phyloP scores from a whole-genome alignment of 202 grass and related monocot genomes.

The Carex arenaria region DNA sequence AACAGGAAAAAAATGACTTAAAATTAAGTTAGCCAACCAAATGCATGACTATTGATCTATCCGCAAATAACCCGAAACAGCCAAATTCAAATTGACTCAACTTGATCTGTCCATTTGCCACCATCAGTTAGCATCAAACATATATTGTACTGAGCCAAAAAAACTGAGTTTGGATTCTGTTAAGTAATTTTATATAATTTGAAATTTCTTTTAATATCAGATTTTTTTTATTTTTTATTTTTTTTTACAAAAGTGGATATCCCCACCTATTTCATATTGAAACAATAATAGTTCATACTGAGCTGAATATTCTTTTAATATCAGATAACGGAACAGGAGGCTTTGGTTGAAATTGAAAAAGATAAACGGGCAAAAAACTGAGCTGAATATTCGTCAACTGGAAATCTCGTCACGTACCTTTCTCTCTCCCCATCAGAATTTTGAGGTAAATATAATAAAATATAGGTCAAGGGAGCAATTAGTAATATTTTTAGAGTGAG shows the following conservation, averaged over 20 bases:
- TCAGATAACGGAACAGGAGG: neutral
- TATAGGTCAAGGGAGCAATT: too few species aligned
- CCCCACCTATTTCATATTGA: too few species aligned
- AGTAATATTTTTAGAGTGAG: neutral
- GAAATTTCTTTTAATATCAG: neutral
- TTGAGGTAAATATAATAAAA: constrained; percentile 15
- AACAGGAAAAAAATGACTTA: neutral
- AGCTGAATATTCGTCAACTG: constrained; percentile 46
- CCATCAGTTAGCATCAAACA: neutral
- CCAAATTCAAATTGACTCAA: neutral
- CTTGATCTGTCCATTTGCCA: neutral
- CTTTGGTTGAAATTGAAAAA: neutral
- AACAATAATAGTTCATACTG: too few species aligned
- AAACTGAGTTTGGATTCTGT: neutral
- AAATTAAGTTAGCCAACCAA: neutral
- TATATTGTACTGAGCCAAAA: neutral
- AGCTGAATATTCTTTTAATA: constrained; percentile 5
- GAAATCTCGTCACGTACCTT: constrained; percentile 39
- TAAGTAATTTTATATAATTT: neutral
- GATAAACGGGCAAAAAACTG: neutral
- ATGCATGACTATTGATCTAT: neutral
- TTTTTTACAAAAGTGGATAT: too few species aligned
- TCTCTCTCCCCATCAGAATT: constrained; percentile 51
- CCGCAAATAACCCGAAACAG: neutral
- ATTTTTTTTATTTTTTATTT: too few species aligned